Evolutionary conservation across 306 rosid genomes (phyloP).

Genomic region (Fragaria ananassa): DNA sequence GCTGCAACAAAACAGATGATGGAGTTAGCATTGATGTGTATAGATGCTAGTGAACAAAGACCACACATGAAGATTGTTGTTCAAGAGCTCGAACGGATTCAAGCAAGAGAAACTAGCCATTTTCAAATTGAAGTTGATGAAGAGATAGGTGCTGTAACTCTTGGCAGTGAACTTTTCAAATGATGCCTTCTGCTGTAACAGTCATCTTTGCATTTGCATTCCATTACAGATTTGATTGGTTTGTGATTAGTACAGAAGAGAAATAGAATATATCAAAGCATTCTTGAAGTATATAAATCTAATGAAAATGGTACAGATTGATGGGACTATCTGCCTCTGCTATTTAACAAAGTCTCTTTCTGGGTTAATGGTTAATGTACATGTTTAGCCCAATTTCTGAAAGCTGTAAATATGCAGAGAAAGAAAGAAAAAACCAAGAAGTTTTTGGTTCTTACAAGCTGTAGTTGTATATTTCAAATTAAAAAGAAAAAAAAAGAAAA

Average conservation of each 20-base stretch:
- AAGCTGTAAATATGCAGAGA: not conserved
- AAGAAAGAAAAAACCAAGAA: not conserved
- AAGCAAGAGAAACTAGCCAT: slow-evolving; percentile 35
- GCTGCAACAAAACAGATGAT: slow-evolving; percentile 37
- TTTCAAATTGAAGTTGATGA: slow-evolving; percentile 35
- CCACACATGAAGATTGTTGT: slow-evolving; percentile 49
- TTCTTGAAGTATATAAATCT: slow-evolving; percentile 25
- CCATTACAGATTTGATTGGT: slow-evolving; percentile 17
- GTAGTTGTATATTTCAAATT: too few species aligned
- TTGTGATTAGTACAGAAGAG: slow-evolving; percentile 13
- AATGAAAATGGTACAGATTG: not conserved
- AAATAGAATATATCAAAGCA: slow-evolving; percentile 31
- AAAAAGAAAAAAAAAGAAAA: too few species aligned
- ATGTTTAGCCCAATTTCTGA: not conserved
- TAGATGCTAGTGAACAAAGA: slow-evolving; percentile 34
- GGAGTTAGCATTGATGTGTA: slow-evolving; percentile 43
- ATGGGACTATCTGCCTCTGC: not conserved
- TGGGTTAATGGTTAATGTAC: not conserved
- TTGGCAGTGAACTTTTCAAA: slow-evolving; percentile 76
- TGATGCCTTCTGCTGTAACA: slow-evolving; percentile 24
- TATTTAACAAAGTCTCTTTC: not conserved
- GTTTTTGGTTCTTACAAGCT: too few species aligned
- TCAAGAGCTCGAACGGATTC: slow-evolving; percentile 46
- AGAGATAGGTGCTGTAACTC: slow-evolving; percentile 58
- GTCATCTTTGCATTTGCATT: slow-evolving; percentile 14